These are phyloP conservation scores for Tulasnella sp. DNA, from an alignment of 768 basidiomycete genomes.

Conservation along the genomic window DNA sequence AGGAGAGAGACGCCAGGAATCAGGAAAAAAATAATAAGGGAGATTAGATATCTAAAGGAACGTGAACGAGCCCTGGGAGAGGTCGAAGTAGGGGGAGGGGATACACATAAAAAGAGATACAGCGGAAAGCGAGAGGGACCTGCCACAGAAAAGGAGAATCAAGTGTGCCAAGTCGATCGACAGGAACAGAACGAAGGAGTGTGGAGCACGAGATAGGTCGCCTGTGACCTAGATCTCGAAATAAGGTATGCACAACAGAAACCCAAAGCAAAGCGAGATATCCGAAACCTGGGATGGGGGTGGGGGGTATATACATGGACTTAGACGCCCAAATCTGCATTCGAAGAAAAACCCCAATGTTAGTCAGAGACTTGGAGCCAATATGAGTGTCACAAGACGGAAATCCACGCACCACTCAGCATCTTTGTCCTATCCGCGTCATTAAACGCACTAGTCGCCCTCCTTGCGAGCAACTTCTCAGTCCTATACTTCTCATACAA, in stretches of 20 bases:
- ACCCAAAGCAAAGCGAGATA: background rate
- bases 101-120: slow-evolving; percentile 1
- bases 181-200: background rate
- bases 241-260: background rate
- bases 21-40: background rate
- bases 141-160: background rate
- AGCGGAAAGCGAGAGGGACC: background rate
- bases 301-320: background rate
- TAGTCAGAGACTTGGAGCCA: background rate
- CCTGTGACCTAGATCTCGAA: background rate
- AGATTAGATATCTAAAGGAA: background rate
- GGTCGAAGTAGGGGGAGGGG: background rate
- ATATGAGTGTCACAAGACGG: too few species aligned
- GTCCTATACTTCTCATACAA: slow-evolving; percentile 91
- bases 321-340: slow-evolving; percentile 1
- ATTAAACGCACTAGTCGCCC: slow-evolving; percentile 70
- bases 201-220: background rate
- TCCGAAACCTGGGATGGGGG: background rate
- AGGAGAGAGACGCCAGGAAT: background rate
- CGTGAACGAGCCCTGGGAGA: background rate
- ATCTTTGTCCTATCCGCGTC: slow-evolving; percentile 65
- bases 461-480: slow-evolving; percentile 79
- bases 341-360: background rate
- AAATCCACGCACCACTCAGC: slow-evolving; percentile 30
- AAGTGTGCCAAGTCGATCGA: background rate